Evolutionary conservation across 345 rosid genomes (phyloP).

Genomic region (Dipteronia sinensis): DNA sequence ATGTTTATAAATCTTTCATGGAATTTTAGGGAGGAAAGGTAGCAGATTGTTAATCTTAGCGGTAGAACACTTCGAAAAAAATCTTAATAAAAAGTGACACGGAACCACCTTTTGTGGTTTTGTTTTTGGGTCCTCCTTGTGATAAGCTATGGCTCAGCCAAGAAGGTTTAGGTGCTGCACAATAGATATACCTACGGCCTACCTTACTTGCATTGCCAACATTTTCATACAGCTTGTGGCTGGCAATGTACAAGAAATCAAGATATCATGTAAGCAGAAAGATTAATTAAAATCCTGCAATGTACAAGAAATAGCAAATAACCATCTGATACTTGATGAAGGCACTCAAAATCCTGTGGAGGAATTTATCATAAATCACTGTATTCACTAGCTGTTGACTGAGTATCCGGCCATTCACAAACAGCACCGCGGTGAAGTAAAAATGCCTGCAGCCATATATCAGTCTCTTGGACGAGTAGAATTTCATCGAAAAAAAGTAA

Average conservation of each 20-base stretch:
- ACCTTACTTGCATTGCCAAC: not conserved
- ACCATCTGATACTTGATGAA: slow-evolving; percentile 92
- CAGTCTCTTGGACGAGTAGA: not conserved
- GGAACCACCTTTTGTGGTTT: not conserved
- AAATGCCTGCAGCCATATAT: slow-evolving; percentile 61
- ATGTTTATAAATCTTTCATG: not conserved
- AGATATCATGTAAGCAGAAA: slow-evolving; percentile 7
- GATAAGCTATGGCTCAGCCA: not conserved
- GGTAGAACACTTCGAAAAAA: not conserved
- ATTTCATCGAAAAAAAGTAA: not conserved
- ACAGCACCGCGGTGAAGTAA: slow-evolving; percentile 97
- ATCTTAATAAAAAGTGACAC: not conserved
- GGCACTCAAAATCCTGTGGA: slow-evolving; percentile 70
- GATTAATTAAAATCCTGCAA: slow-evolving; percentile 57
- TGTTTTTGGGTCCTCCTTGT: not conserved
- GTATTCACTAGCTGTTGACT: slow-evolving; percentile 91
- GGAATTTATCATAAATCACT: slow-evolving; percentile 71
- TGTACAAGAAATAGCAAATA: slow-evolving; percentile 81
- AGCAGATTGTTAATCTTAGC: not conserved
- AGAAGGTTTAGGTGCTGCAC: not conserved
- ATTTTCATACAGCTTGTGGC: slow-evolving; percentile 40
- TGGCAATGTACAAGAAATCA: too few relatives aligned
- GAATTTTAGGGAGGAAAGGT: not conserved
- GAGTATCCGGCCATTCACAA: slow-evolving; percentile 90
- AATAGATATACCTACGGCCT: not conserved